These are phyloP conservation scores for Lathyrus tuberosus DNA, from an alignment of 306 rosid species.

Conservation along the genomic window DNA sequence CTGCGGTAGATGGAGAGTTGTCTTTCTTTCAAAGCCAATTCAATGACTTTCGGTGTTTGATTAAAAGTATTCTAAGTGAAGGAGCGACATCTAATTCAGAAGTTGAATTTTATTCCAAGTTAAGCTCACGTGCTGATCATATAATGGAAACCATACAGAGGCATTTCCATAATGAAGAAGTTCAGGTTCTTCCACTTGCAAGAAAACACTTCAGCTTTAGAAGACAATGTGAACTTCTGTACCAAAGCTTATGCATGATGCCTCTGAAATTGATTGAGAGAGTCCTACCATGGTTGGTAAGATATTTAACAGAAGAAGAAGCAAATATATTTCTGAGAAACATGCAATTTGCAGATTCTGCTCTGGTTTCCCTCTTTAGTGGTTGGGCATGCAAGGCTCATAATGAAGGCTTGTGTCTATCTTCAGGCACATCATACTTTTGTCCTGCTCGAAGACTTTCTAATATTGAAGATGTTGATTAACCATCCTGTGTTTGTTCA, in stretches of 20 bases:
- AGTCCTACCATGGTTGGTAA: slow-evolving; percentile 91
- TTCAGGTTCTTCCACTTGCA: slow-evolving; percentile 98
- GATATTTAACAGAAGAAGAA: slow-evolving; percentile 81
- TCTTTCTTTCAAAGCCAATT: slow-evolving; percentile 92
- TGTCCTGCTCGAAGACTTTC: slow-evolving; percentile 75
- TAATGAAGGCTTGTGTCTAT: slow-evolving; percentile 77
- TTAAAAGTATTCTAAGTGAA: slow-evolving; percentile 88
- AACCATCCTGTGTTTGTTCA: slow-evolving; percentile 58
- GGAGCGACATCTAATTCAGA: slow-evolving; percentile 81
- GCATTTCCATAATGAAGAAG: slow-evolving; percentile 91
- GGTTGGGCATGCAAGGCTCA: slow-evolving; percentile 99
- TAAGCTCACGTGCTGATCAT: slow-evolving; percentile 93
- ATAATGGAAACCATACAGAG: slow-evolving; percentile 88
- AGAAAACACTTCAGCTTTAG: slow-evolving; percentile 85
- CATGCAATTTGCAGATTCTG: slow-evolving; percentile 91
- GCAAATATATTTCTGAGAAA: slow-evolving; percentile 70
- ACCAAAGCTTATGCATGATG: slow-evolving; percentile 96
- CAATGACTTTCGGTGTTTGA: slow-evolving; percentile 86
- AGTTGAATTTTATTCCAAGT: slow-evolving; percentile 84
- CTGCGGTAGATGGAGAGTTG: slow-evolving; percentile 88
- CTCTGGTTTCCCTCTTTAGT: slow-evolving; percentile 88
- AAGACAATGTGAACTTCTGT: slow-evolving; percentile 82
- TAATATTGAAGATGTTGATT: slow-evolving; percentile 63
- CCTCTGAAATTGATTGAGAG: slow-evolving; percentile 94
- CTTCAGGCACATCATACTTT: slow-evolving; percentile 65